Percentiles rank a stretch among this genome's conserved stretches.
Evolutionary conservation across 169 alveolate species (phyloP).

Genomic region (Plasmodium gaboni): DNA sequence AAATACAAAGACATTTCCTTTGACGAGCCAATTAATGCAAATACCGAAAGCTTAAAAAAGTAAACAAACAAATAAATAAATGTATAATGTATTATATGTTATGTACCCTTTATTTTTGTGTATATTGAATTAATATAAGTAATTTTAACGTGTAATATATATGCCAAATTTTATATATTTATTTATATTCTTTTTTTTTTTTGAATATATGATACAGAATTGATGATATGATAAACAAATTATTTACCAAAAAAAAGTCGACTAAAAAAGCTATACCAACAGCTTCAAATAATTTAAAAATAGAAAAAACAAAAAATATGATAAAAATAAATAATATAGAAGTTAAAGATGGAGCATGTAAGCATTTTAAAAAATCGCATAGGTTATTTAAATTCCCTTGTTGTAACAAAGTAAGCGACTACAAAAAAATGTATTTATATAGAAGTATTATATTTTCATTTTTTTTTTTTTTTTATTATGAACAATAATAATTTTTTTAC

Average conservation of each 20-base stretch:
- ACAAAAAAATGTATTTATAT: neutral
- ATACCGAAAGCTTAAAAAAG: slow-evolving; percentile 54
- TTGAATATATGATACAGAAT: slow-evolving; percentile 15
- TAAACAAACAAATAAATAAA: slow-evolving; percentile 12
- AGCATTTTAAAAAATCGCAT: slow-evolving; percentile 81
- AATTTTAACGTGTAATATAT: neutral
- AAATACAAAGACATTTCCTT: slow-evolving; percentile 45
- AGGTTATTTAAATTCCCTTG: slow-evolving; percentile 80
- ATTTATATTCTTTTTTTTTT: neutral
- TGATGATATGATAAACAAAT: slow-evolving; percentile 68
- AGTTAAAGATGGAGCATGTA: slow-evolving; percentile 80
- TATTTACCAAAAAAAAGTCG: slow-evolving; percentile 44
- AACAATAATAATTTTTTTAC: neutral
- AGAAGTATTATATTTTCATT: neutral
- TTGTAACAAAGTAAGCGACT: slow-evolving; percentile 75
- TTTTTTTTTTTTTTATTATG: neutral
- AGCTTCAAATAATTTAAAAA: slow-evolving; percentile 55
- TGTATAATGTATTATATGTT: neutral
- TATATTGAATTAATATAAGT: neutral
- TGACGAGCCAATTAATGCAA: slow-evolving; percentile 44
- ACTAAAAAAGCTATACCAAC: slow-evolving; percentile 17
- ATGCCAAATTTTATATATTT: neutral
- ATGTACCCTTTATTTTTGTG: neutral
- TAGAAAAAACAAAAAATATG: slow-evolving; percentile 63
- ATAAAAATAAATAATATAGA: slow-evolving; percentile 71